These are phyloP conservation scores for Sporothrix phasma DNA, from an alignment of 2,329 filamentous ascomycete species.

Conservation along the genomic window DNA sequence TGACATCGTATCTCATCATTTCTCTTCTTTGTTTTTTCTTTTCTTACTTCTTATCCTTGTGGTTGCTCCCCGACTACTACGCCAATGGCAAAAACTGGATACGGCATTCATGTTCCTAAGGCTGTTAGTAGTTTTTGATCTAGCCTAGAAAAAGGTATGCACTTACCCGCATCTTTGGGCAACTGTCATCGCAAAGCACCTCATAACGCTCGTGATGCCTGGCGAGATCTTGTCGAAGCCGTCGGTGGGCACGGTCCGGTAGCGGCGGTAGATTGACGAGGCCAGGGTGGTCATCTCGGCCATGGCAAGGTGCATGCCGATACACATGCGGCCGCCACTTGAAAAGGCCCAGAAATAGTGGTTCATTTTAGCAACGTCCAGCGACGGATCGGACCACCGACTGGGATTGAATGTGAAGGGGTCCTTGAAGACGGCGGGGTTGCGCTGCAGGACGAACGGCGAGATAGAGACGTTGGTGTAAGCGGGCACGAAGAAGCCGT, in stretches of 20 bases:
- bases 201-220: constrained; percentile 33
- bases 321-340: constrained; percentile 56
- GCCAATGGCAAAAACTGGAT: constrained; percentile 13
- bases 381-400: constrained; percentile 15
- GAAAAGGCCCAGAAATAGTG: constrained; percentile 56
- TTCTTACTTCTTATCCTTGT: neutral
- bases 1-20: too few relatives aligned
- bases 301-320: constrained; percentile 43
- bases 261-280: constrained; percentile 35
- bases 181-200: constrained; percentile 29
- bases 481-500: constrained; percentile 20
- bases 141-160: neutral
- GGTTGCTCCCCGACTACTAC: neutral
- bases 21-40: too few relatives aligned
- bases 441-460: constrained; percentile 23
- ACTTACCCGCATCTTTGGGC: constrained; percentile 3
- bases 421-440: constrained; percentile 20
- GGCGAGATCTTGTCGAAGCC: constrained; percentile 25
- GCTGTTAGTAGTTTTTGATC: too few relatives aligned
- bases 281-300: constrained; percentile 40
- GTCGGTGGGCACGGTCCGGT: constrained; percentile 27
- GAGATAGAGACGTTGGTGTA: constrained; percentile 21
- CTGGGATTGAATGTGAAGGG: constrained; percentile 22
- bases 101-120: constrained; percentile 21
- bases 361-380: constrained; percentile 23